Evolutionary conservation across 192 early-diverging fungal species (phyloP).

Genomic region (Podila epigama): DNA sequence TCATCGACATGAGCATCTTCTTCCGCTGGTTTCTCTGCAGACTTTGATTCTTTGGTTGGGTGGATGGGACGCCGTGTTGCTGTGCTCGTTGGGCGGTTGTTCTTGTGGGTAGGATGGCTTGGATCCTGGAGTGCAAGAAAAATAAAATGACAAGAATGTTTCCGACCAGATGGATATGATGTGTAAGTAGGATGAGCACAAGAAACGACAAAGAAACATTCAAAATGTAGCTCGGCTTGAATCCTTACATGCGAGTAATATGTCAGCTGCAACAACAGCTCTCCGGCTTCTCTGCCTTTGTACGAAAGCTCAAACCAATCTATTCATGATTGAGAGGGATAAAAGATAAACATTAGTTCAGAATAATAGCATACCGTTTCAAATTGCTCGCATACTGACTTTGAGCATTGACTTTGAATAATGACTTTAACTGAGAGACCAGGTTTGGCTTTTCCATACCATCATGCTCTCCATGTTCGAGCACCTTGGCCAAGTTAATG

Average conservation of each 20-base stretch:
- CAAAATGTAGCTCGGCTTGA: too few species aligned
- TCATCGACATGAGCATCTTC: conserved; percentile 21
- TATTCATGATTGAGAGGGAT: background rate
- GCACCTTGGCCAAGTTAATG: conserved; percentile 57
- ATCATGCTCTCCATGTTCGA: conserved; percentile 60
- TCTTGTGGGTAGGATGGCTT: conserved; percentile 29
- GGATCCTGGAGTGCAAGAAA: conserved; percentile 19
- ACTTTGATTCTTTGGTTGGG: conserved; percentile 9
- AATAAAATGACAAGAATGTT: background rate
- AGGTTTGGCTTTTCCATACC: conserved; percentile 32
- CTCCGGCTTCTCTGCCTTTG: conserved; percentile 44
- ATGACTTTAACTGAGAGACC: background rate
- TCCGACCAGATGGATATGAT: too few species aligned
- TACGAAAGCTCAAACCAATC: conserved; percentile 47
- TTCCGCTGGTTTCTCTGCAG: conserved; percentile 28
- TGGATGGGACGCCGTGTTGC: conserved; percentile 31
- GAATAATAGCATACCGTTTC: background rate
- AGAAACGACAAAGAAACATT: too few species aligned
- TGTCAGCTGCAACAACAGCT: conserved; percentile 37
- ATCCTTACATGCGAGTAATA: conserved; percentile 40
- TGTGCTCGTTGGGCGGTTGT: conserved; percentile 11
- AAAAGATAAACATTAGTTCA: background rate
- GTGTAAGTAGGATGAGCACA: too few species aligned
- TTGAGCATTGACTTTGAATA: background rate
- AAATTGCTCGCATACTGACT: background rate